Percentiles rank a stretch among this genome's conserved stretches.
phyloP scores from a whole-genome alignment of 176 grass and related monocot genomes.

The Secale cereale region DNA sequence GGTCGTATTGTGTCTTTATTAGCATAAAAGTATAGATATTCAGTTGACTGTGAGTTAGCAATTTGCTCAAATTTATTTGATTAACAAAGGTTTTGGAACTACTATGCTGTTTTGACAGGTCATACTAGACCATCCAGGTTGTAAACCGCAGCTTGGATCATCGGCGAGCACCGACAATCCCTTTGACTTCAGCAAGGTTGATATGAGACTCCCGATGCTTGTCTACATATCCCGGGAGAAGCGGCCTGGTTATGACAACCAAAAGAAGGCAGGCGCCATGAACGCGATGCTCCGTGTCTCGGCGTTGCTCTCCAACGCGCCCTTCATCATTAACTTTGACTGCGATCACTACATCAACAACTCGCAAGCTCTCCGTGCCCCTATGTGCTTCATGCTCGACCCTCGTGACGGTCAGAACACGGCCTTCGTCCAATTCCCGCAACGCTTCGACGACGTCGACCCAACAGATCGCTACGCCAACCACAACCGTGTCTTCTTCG shows the following conservation, averaged over 20 bases:
- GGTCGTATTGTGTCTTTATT: too few species aligned
- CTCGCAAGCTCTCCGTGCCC: not conserved
- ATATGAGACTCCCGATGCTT: conserved; percentile 38
- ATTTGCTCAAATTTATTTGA: not conserved
- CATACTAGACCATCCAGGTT: conserved; percentile 13
- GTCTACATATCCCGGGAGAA: conserved; percentile 43
- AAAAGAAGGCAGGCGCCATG: conserved; percentile 53
- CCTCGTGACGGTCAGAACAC: conserved; percentile 44
- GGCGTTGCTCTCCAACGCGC: conserved; percentile 41
- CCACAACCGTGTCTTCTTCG: conserved; percentile 94
- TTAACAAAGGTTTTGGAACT: not conserved
- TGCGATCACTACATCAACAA: conserved; percentile 52
- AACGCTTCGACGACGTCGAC: conserved; percentile 80
- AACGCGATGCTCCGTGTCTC: conserved; percentile 40
- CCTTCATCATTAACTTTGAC: conserved; percentile 47
- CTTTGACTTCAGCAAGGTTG: conserved; percentile 20
- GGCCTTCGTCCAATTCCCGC: conserved; percentile 84
- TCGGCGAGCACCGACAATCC: not conserved
- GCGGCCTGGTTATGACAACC: conserved; percentile 19
- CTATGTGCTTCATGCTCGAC: conserved; percentile 48
- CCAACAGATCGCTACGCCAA: conserved; percentile 85
- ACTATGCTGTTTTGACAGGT: not conserved
- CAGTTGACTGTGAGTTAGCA: not conserved
- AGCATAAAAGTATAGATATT: not conserved
- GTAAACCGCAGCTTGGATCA: not conserved